Conservation (phyloP, 164 flowering plant species). For the Sedum album region DNA sequence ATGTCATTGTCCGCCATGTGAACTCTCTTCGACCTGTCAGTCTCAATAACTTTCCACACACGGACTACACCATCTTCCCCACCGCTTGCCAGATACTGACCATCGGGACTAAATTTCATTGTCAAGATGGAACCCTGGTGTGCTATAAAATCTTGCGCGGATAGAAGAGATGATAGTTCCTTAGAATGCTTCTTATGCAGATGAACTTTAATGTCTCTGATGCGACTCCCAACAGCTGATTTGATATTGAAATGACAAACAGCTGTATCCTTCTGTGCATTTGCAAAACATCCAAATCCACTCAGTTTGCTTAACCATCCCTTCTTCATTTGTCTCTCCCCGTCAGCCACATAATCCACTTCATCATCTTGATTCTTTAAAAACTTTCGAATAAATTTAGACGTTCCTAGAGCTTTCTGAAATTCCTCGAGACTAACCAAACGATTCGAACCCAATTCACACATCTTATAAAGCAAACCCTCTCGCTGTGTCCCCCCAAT, state of each 20-base stretch:
- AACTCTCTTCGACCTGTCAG: no score
- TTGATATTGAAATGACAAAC: conserved; percentile 2
- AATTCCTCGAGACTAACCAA: no score
- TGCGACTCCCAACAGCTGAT: conserved; percentile 13
- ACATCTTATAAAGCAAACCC: conserved; percentile 24
- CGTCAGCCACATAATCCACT: conserved; percentile 11
- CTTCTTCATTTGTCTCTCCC: conserved; percentile 29
- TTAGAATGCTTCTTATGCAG: no score
- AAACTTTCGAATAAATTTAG: conserved; percentile 28
- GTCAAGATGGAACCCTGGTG: no score
- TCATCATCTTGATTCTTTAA: conserved; percentile 22
- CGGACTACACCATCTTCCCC: no score
- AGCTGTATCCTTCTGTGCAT: conserved; percentile 16
- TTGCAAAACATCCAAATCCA: conserved; percentile 21
- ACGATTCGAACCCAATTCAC: conserved; percentile 35
- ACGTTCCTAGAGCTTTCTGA: conserved; percentile 28
- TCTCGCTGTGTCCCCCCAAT: conserved; percentile 24
- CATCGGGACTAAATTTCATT: no score
- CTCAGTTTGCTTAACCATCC: conserved; percentile 50
- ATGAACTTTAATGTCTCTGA: conserved; percentile 35
- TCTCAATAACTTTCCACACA: no score
- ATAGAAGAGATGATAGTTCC: conserved; percentile 58
- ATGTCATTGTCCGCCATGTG: no score
- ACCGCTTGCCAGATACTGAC: conserved; percentile 62
- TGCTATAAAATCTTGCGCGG: conserved; percentile 59